A percentile compares a stretch with the other conserved stretches of the same genome.
Evolutionary conservation across 1,284 basidiomycete genomes (phyloP).

Genomic region (Ustilago sp.): DNA sequence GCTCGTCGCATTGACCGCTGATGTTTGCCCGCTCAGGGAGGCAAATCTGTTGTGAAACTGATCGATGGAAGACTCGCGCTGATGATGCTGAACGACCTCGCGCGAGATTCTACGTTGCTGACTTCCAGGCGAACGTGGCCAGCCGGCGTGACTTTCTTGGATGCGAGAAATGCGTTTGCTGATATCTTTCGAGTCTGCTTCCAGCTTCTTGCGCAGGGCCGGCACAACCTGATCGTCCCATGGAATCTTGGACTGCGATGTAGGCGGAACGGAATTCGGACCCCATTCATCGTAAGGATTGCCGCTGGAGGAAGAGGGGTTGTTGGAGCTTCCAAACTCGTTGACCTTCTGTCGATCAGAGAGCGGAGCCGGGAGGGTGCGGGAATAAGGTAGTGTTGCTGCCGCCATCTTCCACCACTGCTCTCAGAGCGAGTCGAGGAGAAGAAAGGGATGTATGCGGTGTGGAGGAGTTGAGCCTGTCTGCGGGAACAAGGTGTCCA

Average conservation of each 20-base stretch:
- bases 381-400: constrained; percentile 34
- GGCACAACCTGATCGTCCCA: constrained; percentile 60
- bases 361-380: constrained; percentile 28
- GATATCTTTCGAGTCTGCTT: constrained; percentile 41
- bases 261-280: constrained; percentile 38
- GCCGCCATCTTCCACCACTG: constrained; percentile 13
- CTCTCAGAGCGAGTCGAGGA: neutral
- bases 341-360: constrained; percentile 20
- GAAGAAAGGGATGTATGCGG: neutral
- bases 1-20: neutral
- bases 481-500: too few relatives aligned
- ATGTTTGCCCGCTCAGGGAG: constrained; percentile 7
- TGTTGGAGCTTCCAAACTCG: constrained; percentile 10
- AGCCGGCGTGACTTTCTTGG: constrained; percentile 40
- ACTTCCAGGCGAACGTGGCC: constrained; percentile 9
- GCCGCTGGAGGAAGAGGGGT: neutral
- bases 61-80: constrained; percentile 33
- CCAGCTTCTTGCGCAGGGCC: constrained; percentile 52
- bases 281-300: constrained; percentile 38
- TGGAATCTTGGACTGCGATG: constrained; percentile 18
- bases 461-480: too few relatives aligned
- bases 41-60: constrained; percentile 49
- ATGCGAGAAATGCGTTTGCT: constrained; percentile 50
- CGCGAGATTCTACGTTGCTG: constrained; percentile 23
- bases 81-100: constrained; percentile 29